Base-by-base conservation (phyloP, 371 early-diverging fungal species). In the Scutellospora calospora region DNA sequence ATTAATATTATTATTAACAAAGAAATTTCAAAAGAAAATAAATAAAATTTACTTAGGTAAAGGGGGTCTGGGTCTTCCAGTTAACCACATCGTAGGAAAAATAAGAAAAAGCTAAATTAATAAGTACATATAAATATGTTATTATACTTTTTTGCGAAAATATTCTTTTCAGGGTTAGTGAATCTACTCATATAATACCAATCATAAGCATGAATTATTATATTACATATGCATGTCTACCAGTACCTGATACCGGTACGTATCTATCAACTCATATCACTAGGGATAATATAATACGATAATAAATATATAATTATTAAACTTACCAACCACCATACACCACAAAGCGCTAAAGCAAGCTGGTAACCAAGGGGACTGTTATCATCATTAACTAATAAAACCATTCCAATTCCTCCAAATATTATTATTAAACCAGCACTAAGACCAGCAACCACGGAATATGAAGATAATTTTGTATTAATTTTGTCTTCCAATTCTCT, bases 11-110 rank as follows among this genome's bases (percentile, higher is more conserved):
- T 72, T 12, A 59, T n/a, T n/a, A 27, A 59, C 25, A 3, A n/a
- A 27, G 20, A 68, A 38, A 33, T n/a, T n/a, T n/a, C n/a, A 16
- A 69, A 1, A 27, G 3, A 6, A n/a, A 18, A n/a, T 5, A n/a
- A n/a, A 20, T 35, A 31, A n/a, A 18, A n/a, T 3, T 33, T 52
- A 74, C 59, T 29, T 74, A 0, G 88, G 87, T 41, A 93, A 79
- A 9, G 91, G 91, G 0, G 88, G 87, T 18, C 91, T 90, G 12
- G 90, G 89, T 6, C 90, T 86, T 0, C 85, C 78, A 22, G 86
- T 83, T 79, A 91, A 83, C 76, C 69, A 86, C 65, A 82, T 80
- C 38, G 81, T 38, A 16, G 86, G 78, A 51, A 85, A 79, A 12
- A 81, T 79, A 77, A 87, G 45, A 45, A 45, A 45, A 45, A 45